phyloP scores from a whole-genome alignment of 2,329 filamentous ascomycete genomes.

The Fusarium avenaceum region DNA sequence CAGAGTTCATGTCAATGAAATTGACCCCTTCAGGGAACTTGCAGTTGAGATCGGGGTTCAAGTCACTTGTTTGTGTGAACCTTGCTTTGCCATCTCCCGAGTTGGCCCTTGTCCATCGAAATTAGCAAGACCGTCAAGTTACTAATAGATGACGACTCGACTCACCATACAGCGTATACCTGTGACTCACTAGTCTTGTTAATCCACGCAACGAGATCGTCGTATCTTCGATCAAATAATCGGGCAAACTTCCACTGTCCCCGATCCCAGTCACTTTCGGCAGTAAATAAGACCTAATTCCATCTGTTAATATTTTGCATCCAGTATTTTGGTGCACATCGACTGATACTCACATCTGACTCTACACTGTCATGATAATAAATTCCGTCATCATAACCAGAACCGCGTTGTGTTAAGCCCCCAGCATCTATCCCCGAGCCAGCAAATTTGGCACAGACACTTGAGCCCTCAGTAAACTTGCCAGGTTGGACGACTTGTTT shows the following conservation, averaged over 20 bases:
- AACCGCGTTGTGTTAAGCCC: neutral
- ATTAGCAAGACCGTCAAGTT: no score
- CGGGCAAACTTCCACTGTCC: neutral
- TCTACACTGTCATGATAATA: neutral
- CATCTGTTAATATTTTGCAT: no score
- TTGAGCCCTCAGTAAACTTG: neutral
- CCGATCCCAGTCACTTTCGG: neutral
- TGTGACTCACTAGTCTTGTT: neutral
- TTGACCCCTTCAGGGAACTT: conserved; percentile 1
- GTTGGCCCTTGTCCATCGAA: neutral
- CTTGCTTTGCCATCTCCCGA: neutral
- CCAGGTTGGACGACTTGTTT: neutral
- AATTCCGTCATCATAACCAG: neutral
- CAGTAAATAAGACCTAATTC: no score
- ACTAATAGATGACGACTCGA: no score
- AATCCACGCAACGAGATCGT: neutral
- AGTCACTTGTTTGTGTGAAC: no score
- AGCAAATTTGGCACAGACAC: neutral
- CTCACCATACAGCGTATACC: neutral
- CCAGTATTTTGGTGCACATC: neutral
- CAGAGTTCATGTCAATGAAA: conserved; percentile 24
- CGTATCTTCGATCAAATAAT: neutral
- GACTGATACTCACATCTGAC: no score
- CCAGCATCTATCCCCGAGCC: no score
- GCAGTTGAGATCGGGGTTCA: no score